phyloP scores from a whole-genome alignment of 1,284 basidiomycete species.

The Leccinum holopus region DNA sequence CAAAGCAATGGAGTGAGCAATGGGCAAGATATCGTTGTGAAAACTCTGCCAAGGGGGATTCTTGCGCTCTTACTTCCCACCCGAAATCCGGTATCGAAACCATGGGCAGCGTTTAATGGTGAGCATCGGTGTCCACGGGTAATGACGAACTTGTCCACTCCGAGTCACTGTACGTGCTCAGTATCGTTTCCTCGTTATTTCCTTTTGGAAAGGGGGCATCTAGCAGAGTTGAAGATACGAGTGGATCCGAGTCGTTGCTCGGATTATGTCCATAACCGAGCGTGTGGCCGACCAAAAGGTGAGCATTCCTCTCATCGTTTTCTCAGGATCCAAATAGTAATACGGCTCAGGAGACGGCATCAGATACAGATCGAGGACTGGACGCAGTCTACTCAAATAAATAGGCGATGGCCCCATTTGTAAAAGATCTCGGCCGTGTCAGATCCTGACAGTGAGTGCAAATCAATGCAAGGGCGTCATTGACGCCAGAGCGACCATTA shows the following conservation, averaged over 20 bases:
- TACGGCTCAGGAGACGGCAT: slow-evolving; percentile 84
- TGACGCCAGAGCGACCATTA: slow-evolving; percentile 33
- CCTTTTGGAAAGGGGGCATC: slow-evolving; percentile 79
- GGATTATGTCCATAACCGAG: slow-evolving; percentile 87
- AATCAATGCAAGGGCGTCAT: slow-evolving; percentile 32
- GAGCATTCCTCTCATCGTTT: slow-evolving; percentile 27
- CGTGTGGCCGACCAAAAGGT: slow-evolving; percentile 81
- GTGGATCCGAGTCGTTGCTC: slow-evolving; percentile 79
- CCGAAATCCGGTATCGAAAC: slow-evolving; percentile 86
- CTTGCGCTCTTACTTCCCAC: slow-evolving; percentile 95
- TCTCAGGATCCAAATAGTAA: slow-evolving; percentile 68
- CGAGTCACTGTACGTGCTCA: slow-evolving; percentile 28
- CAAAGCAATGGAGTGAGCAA: slow-evolving; percentile 85
- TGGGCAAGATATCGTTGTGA: slow-evolving; percentile 91
- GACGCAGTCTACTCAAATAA: slow-evolving; percentile 66
- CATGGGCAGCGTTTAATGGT: slow-evolving; percentile 97
- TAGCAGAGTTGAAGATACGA: slow-evolving; percentile 85
- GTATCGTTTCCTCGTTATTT: slow-evolving; percentile 98
- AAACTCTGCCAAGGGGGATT: slow-evolving; percentile 88
- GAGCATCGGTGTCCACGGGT: slow-evolving; percentile 24
- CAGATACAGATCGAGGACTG: slow-evolving; percentile 93
- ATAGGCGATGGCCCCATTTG: slow-evolving; percentile 55
- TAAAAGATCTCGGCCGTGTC: slow-evolving; percentile 49
- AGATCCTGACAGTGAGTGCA: slow-evolving; percentile 33
- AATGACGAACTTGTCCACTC: not conserved